Base-by-base conservation (phyloP, 805 yeast genomes). In the Nadsonia fulvescens region DNA sequence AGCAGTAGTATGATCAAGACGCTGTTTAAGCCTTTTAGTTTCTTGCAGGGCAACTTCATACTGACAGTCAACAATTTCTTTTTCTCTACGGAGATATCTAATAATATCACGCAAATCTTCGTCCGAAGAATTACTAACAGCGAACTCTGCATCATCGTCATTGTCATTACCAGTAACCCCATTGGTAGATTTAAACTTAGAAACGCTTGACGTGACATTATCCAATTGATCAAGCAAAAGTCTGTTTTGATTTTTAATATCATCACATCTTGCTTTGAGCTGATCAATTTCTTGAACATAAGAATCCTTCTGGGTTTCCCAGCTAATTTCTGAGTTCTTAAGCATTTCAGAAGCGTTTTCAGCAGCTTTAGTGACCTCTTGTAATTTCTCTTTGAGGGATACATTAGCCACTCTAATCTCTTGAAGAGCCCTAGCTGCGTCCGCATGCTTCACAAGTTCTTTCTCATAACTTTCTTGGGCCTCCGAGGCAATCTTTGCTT, bases 201-300 rank as follows among this genome's bases (percentile, higher is more conserved):
- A 12, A n/a, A 34, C 34, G 10, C 39, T 39, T 6, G 31, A 11
- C 18, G 35, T 44, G 14, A 42, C 25, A 6, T 43, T 37, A 32
- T 73, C 86, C 14, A 81, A 47, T 45, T 78, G 89, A 35, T 69
- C 70, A 32, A 72, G 61, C 10, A 79, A 51, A 4, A 77, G 54
- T 25, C 64, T 55, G 42, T 78, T 76, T 43, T 78, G 91, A n/a
- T 65, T 56, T 8, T 63, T 53, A 19, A 77, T 48, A 27, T 71
- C 82, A 12, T 63, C 58, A 14, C 64, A 40, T 33, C 68, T 62
- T 3, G 47, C 37, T 12, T 55, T 57, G 6, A 63, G 49, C 12
- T 44, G 35, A n/a, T 50, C 55, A 23, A 74, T 40, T 28, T 67
- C 66, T 22, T 56, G 61, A 29, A 63, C 67, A 14, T 58, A 46